Percentiles rank a stretch among this genome's conserved stretches.
phyloP scores from a whole-genome alignment of 129 eudicot genomes.

The Helianthus annuus region DNA sequence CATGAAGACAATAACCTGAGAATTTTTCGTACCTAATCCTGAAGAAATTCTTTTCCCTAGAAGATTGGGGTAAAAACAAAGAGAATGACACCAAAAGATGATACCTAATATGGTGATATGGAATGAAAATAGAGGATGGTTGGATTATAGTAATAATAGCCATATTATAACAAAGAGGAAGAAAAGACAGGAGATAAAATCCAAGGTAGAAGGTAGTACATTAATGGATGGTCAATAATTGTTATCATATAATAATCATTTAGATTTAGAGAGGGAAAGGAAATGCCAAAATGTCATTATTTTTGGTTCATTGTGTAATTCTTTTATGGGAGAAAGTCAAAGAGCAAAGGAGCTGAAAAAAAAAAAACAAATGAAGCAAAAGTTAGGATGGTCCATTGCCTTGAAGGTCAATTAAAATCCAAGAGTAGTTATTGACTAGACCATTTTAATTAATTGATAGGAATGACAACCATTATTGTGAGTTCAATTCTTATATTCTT shows the following conservation, averaged over 20 bases:
- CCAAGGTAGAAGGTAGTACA: constrained; percentile 78
- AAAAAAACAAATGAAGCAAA: not conserved
- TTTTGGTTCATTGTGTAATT: constrained; percentile 16
- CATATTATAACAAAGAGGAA: constrained; percentile 18
- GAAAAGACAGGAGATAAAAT: constrained; percentile 38
- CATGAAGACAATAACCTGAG: not conserved
- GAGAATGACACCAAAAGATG: constrained; percentile 43
- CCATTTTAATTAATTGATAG: not conserved
- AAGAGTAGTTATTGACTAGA: constrained; percentile 37
- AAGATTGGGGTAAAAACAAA: constrained; percentile 39
- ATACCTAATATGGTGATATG: constrained; percentile 53
- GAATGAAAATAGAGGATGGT: constrained; percentile 45
- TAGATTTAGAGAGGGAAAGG: constrained; percentile 30
- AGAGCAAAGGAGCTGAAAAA: constrained; percentile 28
- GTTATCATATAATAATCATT: constrained; percentile 38
- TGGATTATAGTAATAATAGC: constrained; percentile 36
- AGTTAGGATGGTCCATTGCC: constrained; percentile 40
- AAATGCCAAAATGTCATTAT: constrained; percentile 19
- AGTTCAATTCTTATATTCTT: not conserved
- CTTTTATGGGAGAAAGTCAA: constrained; percentile 27
- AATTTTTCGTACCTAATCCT: constrained; percentile 23
- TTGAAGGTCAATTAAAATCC: constrained; percentile 37
- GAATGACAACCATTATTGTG: constrained; percentile 20
- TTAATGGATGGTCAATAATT: constrained; percentile 40
- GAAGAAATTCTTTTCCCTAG: constrained; percentile 27